These are phyloP conservation scores for Coleophoma crateriformis DNA, from an alignment of 2,329 filamentous ascomycete species.

Conservation along the genomic window DNA sequence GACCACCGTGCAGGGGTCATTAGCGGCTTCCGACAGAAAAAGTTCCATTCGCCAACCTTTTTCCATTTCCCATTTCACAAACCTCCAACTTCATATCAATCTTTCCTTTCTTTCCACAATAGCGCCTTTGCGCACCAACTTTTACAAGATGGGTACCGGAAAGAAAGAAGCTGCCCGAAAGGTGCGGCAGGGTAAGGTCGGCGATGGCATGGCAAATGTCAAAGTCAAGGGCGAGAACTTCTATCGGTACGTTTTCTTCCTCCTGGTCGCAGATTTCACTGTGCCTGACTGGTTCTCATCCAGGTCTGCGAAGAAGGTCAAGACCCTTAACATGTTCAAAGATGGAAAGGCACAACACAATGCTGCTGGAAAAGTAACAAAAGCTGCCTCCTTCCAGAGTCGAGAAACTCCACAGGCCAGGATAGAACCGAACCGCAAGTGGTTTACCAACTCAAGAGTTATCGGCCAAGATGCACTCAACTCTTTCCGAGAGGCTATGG, in stretches of 20 bases:
- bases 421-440: constrained; percentile 94
- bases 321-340: constrained; percentile 84
- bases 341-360: constrained; percentile 81
- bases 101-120: constrained; percentile 7
- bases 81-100: constrained; percentile 1
- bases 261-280: too few relatives aligned
- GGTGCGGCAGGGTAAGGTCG: constrained; percentile 76
- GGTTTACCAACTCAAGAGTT: constrained; percentile 90
- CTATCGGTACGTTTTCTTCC: constrained; percentile 58
- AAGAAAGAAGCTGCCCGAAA: constrained; percentile 89
- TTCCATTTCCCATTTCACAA: constrained; percentile 10
- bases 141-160: constrained; percentile 67
- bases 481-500: constrained; percentile 87
- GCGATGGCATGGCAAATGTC: constrained; percentile 87
- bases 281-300: not conserved
- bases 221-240: constrained; percentile 97
- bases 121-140: constrained; percentile 11
- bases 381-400: constrained; percentile 80
- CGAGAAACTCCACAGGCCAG: constrained; percentile 75
- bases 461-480: constrained; percentile 86
- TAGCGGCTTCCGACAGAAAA: not conserved
- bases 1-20: not conserved
- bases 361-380: constrained; percentile 74
- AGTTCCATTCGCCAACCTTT: constrained; percentile 2
- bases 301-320: constrained; percentile 76